A percentile compares a stretch with the other conserved stretches of the same genome.
Conservation (phyloP, 176 grass and related monocot genomes). For the Aegilops umbellulata region DNA sequence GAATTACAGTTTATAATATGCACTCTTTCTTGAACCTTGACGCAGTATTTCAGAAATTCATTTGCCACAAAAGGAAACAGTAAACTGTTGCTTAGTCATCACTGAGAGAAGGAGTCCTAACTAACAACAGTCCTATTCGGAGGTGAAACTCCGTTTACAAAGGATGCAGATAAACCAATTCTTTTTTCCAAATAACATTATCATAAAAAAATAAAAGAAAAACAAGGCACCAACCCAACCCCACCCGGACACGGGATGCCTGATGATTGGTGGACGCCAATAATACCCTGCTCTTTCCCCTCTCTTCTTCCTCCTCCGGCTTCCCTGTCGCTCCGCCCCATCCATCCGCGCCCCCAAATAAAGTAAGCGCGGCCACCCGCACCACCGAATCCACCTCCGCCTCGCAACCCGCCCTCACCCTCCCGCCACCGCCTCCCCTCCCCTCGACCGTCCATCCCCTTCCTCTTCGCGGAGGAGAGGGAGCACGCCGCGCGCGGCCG, state of each 20-base stretch:
- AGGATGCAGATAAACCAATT: background rate
- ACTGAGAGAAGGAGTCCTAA: background rate
- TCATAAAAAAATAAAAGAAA: background rate
- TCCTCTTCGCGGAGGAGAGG: background rate
- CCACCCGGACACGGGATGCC: conserved; percentile 19
- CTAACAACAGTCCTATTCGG: background rate
- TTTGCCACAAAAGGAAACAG: background rate
- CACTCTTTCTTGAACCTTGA: no score
- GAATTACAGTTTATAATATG: no score
- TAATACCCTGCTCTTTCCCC: background rate
- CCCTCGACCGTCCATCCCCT: background rate
- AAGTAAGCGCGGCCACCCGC: conserved; percentile 33
- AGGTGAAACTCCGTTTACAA: background rate
- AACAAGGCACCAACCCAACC: background rate
- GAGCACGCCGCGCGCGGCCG: background rate
- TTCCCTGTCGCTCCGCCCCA: conserved; percentile 26
- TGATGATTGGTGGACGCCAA: conserved; percentile 43
- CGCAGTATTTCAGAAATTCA: no score
- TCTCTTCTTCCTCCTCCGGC: background rate
- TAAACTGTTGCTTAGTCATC: background rate
- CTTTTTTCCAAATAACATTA: background rate
- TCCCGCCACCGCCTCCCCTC: background rate
- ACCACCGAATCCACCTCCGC: conserved; percentile 28
- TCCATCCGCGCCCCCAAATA: conserved; percentile 49
- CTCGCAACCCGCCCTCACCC: background rate